Evolutionary conservation across 2,329 filamentous ascomycete genomes (phyloP), one percentile per base, ranked within the genome.

Genomic region (Colletotrichum camelliae): DNA sequence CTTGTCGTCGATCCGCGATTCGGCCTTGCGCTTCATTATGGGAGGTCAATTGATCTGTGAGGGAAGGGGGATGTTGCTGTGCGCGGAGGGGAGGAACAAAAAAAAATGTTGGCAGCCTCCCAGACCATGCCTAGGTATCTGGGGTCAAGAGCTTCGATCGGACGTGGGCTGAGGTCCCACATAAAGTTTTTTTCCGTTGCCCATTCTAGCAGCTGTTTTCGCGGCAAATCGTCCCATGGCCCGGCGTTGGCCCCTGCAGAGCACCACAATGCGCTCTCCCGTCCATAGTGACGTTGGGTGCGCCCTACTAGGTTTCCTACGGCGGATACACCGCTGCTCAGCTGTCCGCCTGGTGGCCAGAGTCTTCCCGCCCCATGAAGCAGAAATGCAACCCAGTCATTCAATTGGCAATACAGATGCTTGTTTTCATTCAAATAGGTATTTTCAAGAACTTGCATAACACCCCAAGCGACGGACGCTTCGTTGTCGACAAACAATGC

Each of bases 11-110:
- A 82, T 81, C 77, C 87, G 85, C 76, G 84, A 82, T 62, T 88
- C 87, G 76, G 91, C 90, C 83, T 93, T 92, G 85, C 91, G 89
- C 85, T 93, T 93, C 89, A 91, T 91, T 7, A 78, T 86, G 79
- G 58, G 60, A n/a, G 29, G 64, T 31, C 37, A 66, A 65, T 57
- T 55, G 71, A n/a, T 39, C 43, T 35, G 16, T 18, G 21, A 18
- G 9, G 12, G 27, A 58, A 39, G 24, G n/a, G 8, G 33, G 61
- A 7, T 39, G 35, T 7, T 55, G 29, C 62, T 21, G 18, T 61
- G 9, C 21, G 39, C 52, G 15, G 57, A 29, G 16, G n/a, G 52
- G 52, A 35, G 10, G 18, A 8, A 13, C 9, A 5, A 16, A 62
- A 64, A 72, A 31, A 21, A n/a, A 33, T 33, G 52, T 35, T 67